Evolutionary conservation across 2,329 filamentous ascomycete species (phyloP).

Genomic region (Madurella fahalii): DNA sequence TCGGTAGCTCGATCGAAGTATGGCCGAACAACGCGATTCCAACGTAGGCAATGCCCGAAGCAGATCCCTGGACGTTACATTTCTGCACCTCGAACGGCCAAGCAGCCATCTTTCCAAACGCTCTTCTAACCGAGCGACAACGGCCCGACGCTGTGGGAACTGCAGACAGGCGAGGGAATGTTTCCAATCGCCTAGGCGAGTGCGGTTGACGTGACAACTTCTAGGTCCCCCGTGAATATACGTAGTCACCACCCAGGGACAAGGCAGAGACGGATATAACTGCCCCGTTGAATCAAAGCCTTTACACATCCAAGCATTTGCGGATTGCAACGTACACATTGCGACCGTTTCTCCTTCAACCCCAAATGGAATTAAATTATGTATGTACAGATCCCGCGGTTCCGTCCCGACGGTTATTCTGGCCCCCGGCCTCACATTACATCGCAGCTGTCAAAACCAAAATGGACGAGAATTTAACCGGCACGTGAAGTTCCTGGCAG

Average conservation of each 20-base stretch:
- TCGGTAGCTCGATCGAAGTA: neutral
- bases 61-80: neutral
- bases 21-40: neutral
- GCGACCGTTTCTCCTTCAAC: neutral
- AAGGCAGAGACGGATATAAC: no score
- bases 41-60: neutral
- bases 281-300: no score
- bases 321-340: neutral
- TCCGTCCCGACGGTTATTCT: constrained; percentile 16
- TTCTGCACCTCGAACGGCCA: neutral
- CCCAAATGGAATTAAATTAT: neutral
- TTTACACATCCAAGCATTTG: neutral
- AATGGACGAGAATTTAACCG: constrained; percentile 9
- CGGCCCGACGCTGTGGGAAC: no score
- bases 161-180: no score
- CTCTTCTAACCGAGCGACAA: neutral
- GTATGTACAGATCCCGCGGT: constrained; percentile 1
- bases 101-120: neutral
- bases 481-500: constrained; percentile 1
- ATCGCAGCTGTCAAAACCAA: constrained; percentile 9
- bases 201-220: no score
- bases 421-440: constrained; percentile 1
- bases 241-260: no score
- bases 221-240: no score
- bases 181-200: no score